Conservation (phyloP, 2,329 filamentous ascomycete species). For the Aspergillus felis region DNA sequence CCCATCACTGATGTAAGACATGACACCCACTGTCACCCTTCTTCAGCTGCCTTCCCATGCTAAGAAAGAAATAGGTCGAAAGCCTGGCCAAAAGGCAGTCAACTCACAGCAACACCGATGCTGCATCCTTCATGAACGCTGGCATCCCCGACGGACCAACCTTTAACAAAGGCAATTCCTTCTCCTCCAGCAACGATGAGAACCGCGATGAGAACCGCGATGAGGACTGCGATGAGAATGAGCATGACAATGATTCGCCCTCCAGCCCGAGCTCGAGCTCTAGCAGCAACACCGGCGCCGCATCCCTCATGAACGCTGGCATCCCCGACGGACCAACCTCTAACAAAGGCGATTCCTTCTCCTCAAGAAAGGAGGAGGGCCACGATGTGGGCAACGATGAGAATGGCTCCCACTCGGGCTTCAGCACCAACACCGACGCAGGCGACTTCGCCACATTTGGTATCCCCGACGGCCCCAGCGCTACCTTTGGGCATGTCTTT, state of each 20-base stretch:
- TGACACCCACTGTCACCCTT: neutral
- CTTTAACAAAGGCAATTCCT: constrained; percentile 1
- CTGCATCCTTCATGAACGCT: constrained; percentile 9
- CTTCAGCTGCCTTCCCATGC: neutral
- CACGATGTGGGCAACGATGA: neutral
- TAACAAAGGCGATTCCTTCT: neutral
- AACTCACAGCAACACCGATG: constrained; percentile 8
- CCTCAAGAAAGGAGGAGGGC: neutral
- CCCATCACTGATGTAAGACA: constrained; percentile 13
- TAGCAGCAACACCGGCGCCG: too few species aligned
- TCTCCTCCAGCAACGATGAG: neutral
- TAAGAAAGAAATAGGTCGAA: constrained; percentile 5
- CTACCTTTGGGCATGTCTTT: constrained; percentile 16
- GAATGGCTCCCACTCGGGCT: neutral
- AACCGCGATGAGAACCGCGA: neutral
- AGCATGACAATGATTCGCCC: neutral
- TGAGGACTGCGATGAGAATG: neutral
- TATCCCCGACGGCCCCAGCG: constrained; percentile 26
- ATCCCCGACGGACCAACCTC: constrained; percentile 26
- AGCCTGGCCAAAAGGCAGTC: constrained; percentile 2
- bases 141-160: constrained; percentile 18
- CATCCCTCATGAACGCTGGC: too few species aligned
- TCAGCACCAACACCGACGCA: too few species aligned
- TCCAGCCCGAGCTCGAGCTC: too few species aligned
- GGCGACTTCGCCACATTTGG: too few species aligned